These are phyloP conservation scores for Marvania coccoides DNA, from an alignment of 139 green algal genomes.

Conservation along the genomic window DNA sequence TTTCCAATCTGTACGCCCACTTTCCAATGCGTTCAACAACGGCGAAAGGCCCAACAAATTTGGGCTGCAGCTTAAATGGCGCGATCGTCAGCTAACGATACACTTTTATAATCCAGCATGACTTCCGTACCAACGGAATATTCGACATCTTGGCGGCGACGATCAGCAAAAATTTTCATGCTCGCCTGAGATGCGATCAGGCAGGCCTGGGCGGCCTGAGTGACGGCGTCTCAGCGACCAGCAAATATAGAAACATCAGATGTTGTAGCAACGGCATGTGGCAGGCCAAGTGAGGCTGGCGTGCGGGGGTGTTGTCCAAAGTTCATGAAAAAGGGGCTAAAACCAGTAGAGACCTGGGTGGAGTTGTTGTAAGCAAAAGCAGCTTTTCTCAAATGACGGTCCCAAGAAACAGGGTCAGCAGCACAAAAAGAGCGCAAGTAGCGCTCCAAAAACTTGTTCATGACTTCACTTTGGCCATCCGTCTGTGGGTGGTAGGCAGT, in stretches of 20 bases:
- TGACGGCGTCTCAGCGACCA: no score
- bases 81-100: no score
- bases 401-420: constrained; percentile 21
- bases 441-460: constrained; percentile 37
- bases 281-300: constrained; percentile 1
- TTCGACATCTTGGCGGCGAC: background rate
- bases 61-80: no score
- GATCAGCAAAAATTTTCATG: background rate
- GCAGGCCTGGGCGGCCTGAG: no score
- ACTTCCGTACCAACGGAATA: background rate
- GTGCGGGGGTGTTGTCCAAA: constrained; percentile 17
- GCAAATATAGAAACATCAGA: no score
- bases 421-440: constrained; percentile 28
- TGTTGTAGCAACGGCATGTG: no score
- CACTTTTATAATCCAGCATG: background rate
- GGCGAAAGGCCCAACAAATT: no score
- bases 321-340: constrained; percentile 23
- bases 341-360: background rate
- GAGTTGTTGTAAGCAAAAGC: constrained; percentile 35
- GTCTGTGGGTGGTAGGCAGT: constrained; percentile 51
- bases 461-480: constrained; percentile 59
- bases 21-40: no score
- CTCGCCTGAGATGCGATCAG: no score
- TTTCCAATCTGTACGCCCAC: no score
- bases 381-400: background rate